phyloP scores from a whole-genome alignment of 768 basidiomycete genomes.

The Amanita subjunquillea region DNA sequence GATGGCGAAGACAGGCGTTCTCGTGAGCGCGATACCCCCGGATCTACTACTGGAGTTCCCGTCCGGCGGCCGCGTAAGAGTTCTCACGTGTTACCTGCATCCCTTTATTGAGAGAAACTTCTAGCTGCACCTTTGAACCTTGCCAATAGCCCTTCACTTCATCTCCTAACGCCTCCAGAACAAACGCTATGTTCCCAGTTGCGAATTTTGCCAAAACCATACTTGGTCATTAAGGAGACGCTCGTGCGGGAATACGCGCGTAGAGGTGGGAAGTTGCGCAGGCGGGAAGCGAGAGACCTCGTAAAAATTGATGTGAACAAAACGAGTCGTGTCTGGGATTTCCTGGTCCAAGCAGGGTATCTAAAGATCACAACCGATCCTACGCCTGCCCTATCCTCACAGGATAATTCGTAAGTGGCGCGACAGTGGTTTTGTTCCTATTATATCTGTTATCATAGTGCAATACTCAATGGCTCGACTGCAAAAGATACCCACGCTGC shows the following conservation, averaged over 20 bases:
- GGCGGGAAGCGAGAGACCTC: conserved; percentile 81
- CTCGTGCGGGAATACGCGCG: conserved; percentile 89
- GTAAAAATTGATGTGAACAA: conserved; percentile 93
- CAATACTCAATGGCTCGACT: not conserved
- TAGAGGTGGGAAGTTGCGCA: conserved; percentile 77
- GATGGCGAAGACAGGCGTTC: conserved; percentile 46
- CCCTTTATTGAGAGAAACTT: not conserved
- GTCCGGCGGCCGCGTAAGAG: conserved; percentile 35
- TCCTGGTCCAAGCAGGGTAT: conserved; percentile 78
- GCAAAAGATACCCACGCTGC: not conserved
- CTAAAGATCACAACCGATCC: conserved; percentile 55
- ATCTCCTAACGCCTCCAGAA: conserved; percentile 83
- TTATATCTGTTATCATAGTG: not conserved
- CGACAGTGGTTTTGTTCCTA: not conserved
- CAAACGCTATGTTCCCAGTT: conserved; percentile 81
- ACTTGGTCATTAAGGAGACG: conserved; percentile 92
- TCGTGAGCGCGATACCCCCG: conserved; percentile 44
- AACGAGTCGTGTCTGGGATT: conserved; percentile 88
- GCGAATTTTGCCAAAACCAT: conserved; percentile 90
- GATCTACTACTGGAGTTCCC: conserved; percentile 23
- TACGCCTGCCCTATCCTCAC: not conserved
- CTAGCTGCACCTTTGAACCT: conserved; percentile 70
- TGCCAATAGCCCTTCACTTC: conserved; percentile 80
- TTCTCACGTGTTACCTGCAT: not conserved
- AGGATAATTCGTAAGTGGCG: not conserved